phyloP scores from a whole-genome alignment of 2,329 filamentous ascomycete species.

The Rhynchosporium graminicola region DNA sequence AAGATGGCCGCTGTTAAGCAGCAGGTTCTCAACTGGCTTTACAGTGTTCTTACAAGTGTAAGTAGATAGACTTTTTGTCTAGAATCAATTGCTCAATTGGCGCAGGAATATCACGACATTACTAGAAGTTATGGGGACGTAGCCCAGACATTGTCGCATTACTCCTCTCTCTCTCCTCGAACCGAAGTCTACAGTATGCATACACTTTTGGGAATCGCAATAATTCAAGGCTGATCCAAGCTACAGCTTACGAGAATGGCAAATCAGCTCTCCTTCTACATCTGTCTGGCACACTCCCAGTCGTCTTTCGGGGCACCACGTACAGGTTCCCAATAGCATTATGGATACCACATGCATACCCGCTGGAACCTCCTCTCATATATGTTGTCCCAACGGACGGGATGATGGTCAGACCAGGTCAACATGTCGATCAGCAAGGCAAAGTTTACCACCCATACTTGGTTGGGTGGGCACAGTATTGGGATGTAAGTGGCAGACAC shows the following conservation, averaged over 20 bases:
- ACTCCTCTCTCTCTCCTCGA: slow-evolving; percentile 76
- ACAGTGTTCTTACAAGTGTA: slow-evolving; percentile 82
- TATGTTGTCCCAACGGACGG: slow-evolving; percentile 87
- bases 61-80: slow-evolving; percentile 26
- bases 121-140: slow-evolving; percentile 92
- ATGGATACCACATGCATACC: slow-evolving; percentile 93
- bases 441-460: slow-evolving; percentile 95
- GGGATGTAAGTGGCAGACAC: slow-evolving; percentile 68
- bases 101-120: slow-evolving; percentile 88
- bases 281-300: slow-evolving; percentile 86
- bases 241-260: slow-evolving; percentile 82
- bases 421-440: slow-evolving; percentile 92
- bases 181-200: slow-evolving; percentile 92
- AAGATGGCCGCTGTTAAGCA: slow-evolving; percentile 69
- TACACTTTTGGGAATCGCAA: not conserved
- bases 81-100: slow-evolving; percentile 21
- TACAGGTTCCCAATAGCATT: slow-evolving; percentile 91
- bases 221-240: slow-evolving; percentile 36
- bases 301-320: slow-evolving; percentile 81
- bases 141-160: slow-evolving; percentile 76
- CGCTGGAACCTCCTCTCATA: slow-evolving; percentile 78
- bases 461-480: slow-evolving; percentile 83
- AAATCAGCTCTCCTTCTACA: slow-evolving; percentile 82
- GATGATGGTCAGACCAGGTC: slow-evolving; percentile 88
- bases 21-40: slow-evolving; percentile 92